Evolutionary conservation across 495 filamentous ascomycete species (phyloP).

Genomic region (Chaetomium tenue): DNA sequence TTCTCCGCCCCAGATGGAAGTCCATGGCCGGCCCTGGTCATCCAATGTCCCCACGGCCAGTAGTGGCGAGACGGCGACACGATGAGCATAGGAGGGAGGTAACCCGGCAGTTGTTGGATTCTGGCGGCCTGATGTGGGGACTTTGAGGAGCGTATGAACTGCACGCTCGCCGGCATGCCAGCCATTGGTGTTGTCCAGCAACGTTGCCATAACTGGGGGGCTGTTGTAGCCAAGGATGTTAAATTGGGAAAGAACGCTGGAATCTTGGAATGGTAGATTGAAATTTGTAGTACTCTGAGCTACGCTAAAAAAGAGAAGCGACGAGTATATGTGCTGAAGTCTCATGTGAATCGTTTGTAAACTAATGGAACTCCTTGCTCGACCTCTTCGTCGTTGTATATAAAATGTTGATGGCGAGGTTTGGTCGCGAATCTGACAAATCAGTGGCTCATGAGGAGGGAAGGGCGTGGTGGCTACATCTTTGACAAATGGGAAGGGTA

Average conservation of each 20-base stretch:
- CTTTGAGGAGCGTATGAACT: slow-evolving; percentile 35
- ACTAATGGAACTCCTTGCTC: background rate
- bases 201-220: slow-evolving; percentile 13
- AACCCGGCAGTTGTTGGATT: slow-evolving; percentile 64
- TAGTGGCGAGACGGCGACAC: slow-evolving; percentile 59
- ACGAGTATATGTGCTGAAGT: background rate
- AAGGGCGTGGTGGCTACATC: no score
- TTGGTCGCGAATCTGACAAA: no score
- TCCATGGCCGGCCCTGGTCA: slow-evolving; percentile 63
- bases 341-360: background rate
- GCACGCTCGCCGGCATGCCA: slow-evolving; percentile 42
- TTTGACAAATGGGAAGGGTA: no score
- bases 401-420: no score
- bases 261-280: background rate
- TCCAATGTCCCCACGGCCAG: slow-evolving; percentile 71
- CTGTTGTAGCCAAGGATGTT: background rate
- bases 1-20: slow-evolving; percentile 70
- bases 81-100: slow-evolving; percentile 50
- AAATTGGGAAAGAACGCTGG: background rate
- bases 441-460: no score
- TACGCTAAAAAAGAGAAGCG: background rate
- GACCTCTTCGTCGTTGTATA: no score
- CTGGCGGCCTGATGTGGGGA: slow-evolving; percentile 34
- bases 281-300: background rate
- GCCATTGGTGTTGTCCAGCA: slow-evolving; percentile 27